Base-by-base conservation (phyloP, 495 filamentous ascomycete species). In the Tuber brumale region DNA sequence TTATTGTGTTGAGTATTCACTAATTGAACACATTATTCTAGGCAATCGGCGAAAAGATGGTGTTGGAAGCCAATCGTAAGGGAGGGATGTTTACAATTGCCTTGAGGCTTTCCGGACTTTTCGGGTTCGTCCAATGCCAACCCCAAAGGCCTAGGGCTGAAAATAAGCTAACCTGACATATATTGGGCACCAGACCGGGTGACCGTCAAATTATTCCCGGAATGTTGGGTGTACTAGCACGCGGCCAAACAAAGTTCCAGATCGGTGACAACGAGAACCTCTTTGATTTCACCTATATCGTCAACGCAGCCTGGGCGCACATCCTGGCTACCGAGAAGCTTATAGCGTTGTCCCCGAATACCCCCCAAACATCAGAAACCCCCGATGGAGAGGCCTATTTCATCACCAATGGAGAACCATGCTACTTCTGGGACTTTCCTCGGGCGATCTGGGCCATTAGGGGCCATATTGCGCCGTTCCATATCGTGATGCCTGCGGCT, bases 351-450 rank as follows among this genome's bases (percentile, higher is more conserved):
- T 88, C 88, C 19, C 85, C 89, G 72, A 84, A 87, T 43, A 84
- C 88, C 61, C 84, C 86, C 48, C 85, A 86, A 21, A 90, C 91
- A 16, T 86, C 94, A 39, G 90, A 92, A 83, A 85, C 90, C 82
- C 93, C 97, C 19, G 95, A 97, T 82, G 95, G 95, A 57, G 94
- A 98, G 84, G 92, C 92, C 37, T 99, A 98, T 88, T 89, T 97
- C 84, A 91, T 99, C 84, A 98, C 95, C 76, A 98, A 99, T 84
- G 94, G 92, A 82, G 86, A 88, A 73, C 95, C 95, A 0, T 87
- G 97, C 37, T 97, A 97, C 83, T 99, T 99, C 87, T 99, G 95
- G 95, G 96, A 99, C 83, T 92, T 95, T 81, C 88, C 90, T 48
- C 90, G 93, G 57, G 87, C 89, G 57, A 88, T 95, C 44, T 98